Evolutionary conservation across 1,284 basidiomycete genomes (phyloP).

Genomic region (Ganoderma leucocontextum): DNA sequence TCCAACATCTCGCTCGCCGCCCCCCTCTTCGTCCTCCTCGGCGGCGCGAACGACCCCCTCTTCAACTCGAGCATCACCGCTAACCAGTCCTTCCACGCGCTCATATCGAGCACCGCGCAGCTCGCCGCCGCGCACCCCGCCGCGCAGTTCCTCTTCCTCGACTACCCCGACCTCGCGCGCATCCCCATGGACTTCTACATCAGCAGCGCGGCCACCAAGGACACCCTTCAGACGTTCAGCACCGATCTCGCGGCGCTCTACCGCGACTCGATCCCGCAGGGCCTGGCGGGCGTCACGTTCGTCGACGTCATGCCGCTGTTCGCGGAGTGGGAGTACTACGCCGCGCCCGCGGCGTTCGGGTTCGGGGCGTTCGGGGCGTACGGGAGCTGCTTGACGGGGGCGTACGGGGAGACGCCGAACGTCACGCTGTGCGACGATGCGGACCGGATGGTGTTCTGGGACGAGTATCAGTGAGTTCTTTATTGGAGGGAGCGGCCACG

Average conservation of each 20-base stretch:
- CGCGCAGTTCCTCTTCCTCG: constrained; percentile 18
- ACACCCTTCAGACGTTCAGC: constrained; percentile 1
- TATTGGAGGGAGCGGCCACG: not conserved
- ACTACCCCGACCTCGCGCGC: constrained; percentile 16
- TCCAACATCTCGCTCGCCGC: constrained; percentile 3
- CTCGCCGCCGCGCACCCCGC: constrained; percentile 12
- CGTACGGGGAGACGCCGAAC: constrained; percentile 11
- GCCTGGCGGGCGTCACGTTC: not conserved
- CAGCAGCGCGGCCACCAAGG: not conserved
- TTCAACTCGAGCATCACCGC: constrained; percentile 18
- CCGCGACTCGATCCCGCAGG: not conserved
- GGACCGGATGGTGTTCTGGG: constrained; percentile 19
- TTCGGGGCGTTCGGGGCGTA: constrained; percentile 18
- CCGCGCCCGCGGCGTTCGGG: constrained; percentile 9
- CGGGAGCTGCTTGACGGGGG: constrained; percentile 22
- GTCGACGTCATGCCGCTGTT: constrained; percentile 19
- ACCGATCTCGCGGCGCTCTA: constrained; percentile 12
- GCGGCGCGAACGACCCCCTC: constrained; percentile 20
- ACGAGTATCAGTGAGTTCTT: constrained; percentile 23
- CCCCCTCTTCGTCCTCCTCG: constrained; percentile 21
- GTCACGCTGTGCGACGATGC: constrained; percentile 18
- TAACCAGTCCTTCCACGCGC: constrained; percentile 12
- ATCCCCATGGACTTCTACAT: constrained; percentile 15
- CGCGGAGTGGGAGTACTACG: constrained; percentile 16
- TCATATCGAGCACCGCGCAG: constrained; percentile 10